Conservation (phyloP, 768 basidiomycete genomes). For the Infundibulicybe gibba region DNA sequence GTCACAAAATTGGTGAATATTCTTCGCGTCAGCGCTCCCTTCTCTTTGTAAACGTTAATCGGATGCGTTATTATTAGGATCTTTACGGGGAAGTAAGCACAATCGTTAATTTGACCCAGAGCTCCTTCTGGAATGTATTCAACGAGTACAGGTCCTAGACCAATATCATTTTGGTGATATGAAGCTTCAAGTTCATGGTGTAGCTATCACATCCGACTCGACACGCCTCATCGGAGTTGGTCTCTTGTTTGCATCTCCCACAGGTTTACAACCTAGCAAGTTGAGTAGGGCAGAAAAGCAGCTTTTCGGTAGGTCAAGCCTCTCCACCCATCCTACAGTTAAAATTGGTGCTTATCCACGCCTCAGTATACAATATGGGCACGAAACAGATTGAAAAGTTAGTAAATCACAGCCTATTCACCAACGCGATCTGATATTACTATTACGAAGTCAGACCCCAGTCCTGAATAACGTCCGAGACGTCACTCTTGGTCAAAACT, state of each 20-base stretch:
- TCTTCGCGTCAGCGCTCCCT: background rate
- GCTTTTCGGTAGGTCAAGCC: conserved; percentile 51
- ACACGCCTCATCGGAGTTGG: conserved; percentile 64
- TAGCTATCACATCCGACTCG: conserved; percentile 67
- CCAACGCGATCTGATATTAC: background rate
- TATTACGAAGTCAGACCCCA: conserved; percentile 54
- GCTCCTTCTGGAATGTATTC: too few species aligned
- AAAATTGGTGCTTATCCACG: background rate
- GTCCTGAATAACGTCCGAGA: conserved; percentile 72
- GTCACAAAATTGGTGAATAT: conserved; percentile 55
- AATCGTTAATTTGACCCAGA: too few species aligned
- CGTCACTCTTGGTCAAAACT: conserved; percentile 56
- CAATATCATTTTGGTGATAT: conserved; percentile 57
- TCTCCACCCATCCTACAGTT: background rate
- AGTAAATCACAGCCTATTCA: conserved; percentile 9
- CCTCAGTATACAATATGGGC: conserved; percentile 62
- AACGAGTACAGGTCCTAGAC: conserved; percentile 52
- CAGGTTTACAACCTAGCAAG: conserved; percentile 64
- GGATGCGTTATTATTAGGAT: conserved; percentile 33
- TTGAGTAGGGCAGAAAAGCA: conserved; percentile 70
- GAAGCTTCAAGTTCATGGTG: conserved; percentile 66
- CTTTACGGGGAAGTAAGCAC: conserved; percentile 50
- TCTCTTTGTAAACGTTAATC: conserved; percentile 5
- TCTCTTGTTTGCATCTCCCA: conserved; percentile 58
- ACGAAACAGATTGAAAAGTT: conserved; percentile 68